phyloP scores from a whole-genome alignment of 2,329 filamentous ascomycete species.

The Xylariomycetidae sp. region DNA sequence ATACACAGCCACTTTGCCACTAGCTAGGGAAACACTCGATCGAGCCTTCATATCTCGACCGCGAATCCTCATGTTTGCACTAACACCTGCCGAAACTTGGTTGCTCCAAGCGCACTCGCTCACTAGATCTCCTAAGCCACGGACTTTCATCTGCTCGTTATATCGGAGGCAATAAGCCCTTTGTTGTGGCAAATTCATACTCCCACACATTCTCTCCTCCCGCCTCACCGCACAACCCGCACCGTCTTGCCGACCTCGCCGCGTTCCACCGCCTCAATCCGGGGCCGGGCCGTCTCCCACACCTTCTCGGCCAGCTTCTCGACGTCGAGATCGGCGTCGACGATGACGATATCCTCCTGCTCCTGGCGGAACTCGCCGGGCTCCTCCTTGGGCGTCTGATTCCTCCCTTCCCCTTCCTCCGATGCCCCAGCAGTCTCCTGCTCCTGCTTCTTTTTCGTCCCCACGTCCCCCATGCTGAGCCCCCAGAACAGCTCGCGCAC shows the following conservation, averaged over 20 bases:
- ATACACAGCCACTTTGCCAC: no score
- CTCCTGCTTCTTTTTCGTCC: constrained; percentile 6
- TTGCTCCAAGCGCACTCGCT: no score
- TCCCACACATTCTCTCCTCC: no score
- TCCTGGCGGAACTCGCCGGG: constrained; percentile 39
- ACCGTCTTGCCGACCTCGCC: constrained; percentile 42
- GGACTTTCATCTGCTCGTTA: no score
- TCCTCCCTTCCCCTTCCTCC: constrained; percentile 1
- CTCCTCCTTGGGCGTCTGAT: constrained; percentile 10
- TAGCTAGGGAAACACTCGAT: no score
- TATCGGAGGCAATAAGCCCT: no score
- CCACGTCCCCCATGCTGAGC: constrained; percentile 41
- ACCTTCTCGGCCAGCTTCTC: constrained; percentile 53
- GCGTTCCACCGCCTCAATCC: constrained; percentile 42
- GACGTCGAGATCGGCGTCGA: constrained; percentile 47
- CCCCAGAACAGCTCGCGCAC: constrained; percentile 70
- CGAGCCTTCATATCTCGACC: no score
- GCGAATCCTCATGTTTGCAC: no score
- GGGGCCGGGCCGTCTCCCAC: constrained; percentile 44
- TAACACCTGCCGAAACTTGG: no score
- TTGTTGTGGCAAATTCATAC: no score
- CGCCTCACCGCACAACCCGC: constrained; percentile 36
- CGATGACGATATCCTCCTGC: constrained; percentile 47
- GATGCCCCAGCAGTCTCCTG: constrained; percentile 1
- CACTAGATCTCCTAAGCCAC: no score